Evolutionary conservation across 1,284 basidiomycete species (phyloP).

Genomic region (Ustilago esculenta): DNA sequence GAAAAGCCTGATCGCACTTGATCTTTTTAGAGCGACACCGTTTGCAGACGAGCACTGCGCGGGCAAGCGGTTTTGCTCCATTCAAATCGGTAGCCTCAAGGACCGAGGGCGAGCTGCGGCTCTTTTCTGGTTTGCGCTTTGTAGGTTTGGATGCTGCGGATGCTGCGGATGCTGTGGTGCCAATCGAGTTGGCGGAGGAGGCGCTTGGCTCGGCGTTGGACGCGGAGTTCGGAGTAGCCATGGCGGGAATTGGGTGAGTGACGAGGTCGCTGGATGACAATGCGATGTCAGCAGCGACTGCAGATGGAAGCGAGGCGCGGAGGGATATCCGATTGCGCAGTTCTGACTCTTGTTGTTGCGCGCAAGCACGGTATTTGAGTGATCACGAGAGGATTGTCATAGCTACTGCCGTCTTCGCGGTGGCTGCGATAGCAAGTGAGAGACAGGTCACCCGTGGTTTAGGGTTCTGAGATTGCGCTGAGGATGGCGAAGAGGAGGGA

Average conservation of each 20-base stretch:
- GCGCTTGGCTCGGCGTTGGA: slow-evolving; percentile 23
- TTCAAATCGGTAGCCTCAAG: slow-evolving; percentile 8
- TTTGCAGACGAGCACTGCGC: slow-evolving; percentile 46
- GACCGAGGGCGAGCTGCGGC: slow-evolving; percentile 7
- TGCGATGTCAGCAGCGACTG: background rate
- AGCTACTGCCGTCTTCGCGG: background rate
- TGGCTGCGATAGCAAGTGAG: background rate
- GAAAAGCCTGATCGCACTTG: slow-evolving; percentile 50
- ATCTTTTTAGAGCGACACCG: slow-evolving; percentile 50
- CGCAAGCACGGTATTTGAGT: slow-evolving; percentile 16
- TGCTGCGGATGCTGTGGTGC: background rate
- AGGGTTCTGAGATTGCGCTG: background rate
- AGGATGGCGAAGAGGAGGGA: background rate
- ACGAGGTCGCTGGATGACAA: background rate
- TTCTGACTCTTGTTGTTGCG: too few relatives aligned
- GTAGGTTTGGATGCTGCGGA: slow-evolving; percentile 9
- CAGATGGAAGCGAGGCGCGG: too few relatives aligned
- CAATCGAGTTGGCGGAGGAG: slow-evolving; percentile 6
- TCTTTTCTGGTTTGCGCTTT: slow-evolving; percentile 31
- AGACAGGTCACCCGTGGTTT: background rate
- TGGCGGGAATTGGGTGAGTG: background rate
- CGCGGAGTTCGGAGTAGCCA: slow-evolving; percentile 2
- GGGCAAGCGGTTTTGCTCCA: slow-evolving; percentile 36
- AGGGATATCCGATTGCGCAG: too few relatives aligned
- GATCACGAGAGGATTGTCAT: slow-evolving; percentile 1